Base-by-base conservation (phyloP, 371 early-diverging fungal genomes). In the Mortierella sp. region DNA sequence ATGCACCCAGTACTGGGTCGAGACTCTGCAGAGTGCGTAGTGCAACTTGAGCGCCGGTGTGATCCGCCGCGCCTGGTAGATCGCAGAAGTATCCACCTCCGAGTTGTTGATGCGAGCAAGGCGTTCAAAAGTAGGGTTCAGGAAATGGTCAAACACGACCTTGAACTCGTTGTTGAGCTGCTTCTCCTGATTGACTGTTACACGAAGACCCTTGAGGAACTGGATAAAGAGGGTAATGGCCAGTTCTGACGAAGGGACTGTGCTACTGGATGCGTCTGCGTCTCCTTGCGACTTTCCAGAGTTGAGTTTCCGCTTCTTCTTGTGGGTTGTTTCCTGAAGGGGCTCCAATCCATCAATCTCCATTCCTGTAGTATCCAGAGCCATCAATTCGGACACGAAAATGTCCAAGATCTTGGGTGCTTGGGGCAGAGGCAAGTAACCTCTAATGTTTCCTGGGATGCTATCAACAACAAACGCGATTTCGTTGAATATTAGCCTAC, bases 11-110 rank as follows among this genome's bases (percentile, higher is more conserved):
- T 92, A 93, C 4, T 91, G 90, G 6, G 82, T 88, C 49, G 92
- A 89, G 1, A 80, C 87, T 18, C 82, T 89, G 44, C 81, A 87
- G n/a, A 93, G 80, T 1, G 90, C 81, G 32, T 88, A 87, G 74
- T 93, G 92, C 8, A 92, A 75, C 65, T 89, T 89, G 29, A 93
- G 75, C 5, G 93, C 91, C 2, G 93, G 92, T 8, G 89, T 80
- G 27, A 88, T 21, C 8, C 80, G 60, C 60, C 75, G 32, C 55
- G 63, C 8, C 71, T 83, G 85, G 76, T 83, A 51, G 32, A 41
- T 44, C 38, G 32, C 32, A 79, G 81, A 78, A 76, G 70, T 56
- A 83, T 65, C 49, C 3, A 10, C 6, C 18, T 51, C 75, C 11
- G 32, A 10, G 38, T 35, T 43, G 7, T 48, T 6, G 72, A 58